Conservation (phyloP, 345 rosid genomes). For the Camelina sativa region DNA sequence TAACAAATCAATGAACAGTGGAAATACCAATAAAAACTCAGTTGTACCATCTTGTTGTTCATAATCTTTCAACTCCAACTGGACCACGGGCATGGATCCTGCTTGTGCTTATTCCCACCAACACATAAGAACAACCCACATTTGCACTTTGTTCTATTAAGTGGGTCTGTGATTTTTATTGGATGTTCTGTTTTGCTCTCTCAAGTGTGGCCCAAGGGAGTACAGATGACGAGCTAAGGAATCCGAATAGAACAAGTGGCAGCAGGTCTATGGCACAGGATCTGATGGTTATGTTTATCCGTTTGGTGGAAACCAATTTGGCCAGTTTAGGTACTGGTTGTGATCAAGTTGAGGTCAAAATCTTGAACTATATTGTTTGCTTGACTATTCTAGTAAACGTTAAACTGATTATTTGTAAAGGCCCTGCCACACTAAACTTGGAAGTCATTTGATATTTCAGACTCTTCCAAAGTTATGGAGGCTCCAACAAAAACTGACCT, state of each 20-base stretch:
- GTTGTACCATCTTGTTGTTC: too few relatives aligned
- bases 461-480: constrained; percentile 84
- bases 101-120: too few relatives aligned
- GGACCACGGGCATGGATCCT: too few relatives aligned
- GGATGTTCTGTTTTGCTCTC: too few relatives aligned
- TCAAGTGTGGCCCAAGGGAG: too few relatives aligned
- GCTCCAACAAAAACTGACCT: constrained; percentile 50
- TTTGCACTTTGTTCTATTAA: too few relatives aligned
- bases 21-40: too few relatives aligned
- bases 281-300: constrained; percentile 81
- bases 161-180: too few relatives aligned
- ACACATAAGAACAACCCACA: too few relatives aligned
- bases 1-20: too few relatives aligned
- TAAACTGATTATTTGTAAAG: constrained; percentile 10
- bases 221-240: constrained; percentile 42
- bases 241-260: constrained; percentile 72
- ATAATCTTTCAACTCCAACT: too few relatives aligned
- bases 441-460: constrained; percentile 49
- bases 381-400: not conserved
- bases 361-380: constrained; percentile 3
- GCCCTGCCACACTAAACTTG: not conserved
- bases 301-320: constrained; percentile 98
- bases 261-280: constrained; percentile 57
- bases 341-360: constrained; percentile 94
- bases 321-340: constrained; percentile 93